Conservation (phyloP, 2,329 filamentous ascomycete genomes). For the Colletotrichum somersetense region DNA sequence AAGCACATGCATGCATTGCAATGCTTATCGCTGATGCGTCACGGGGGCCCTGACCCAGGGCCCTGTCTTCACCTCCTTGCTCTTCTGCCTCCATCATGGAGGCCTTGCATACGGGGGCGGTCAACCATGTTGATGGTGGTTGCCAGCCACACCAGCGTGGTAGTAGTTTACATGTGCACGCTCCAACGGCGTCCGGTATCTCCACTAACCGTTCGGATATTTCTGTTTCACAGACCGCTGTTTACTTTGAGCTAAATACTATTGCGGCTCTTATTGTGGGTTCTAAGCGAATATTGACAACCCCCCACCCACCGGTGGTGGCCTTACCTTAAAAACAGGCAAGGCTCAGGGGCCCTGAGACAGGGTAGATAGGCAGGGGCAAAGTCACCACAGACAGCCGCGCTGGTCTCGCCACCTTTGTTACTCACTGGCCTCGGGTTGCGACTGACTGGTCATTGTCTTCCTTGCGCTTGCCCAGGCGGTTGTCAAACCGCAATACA, state of each 20-base stretch:
- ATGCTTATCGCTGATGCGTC: not conserved
- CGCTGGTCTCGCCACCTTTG: not conserved
- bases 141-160: not conserved
- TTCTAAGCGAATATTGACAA: not conserved
- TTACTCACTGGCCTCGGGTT: not conserved
- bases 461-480: not conserved
- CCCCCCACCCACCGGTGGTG: not conserved
- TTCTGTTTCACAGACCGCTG: not conserved
- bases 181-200: conserved; percentile 17
- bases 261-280: not conserved
- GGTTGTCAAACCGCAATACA: not conserved
- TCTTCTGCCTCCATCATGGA: not conserved
- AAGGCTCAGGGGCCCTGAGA: not conserved
- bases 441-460: not conserved
- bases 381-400: not conserved
- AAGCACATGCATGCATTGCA: not conserved
- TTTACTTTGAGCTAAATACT: not conserved
- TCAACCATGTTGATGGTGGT: conserved; percentile 7
- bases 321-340: not conserved
- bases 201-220: not conserved
- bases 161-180: not conserved
- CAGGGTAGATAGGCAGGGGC: not conserved
- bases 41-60: not conserved
- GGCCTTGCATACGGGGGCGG: not conserved
- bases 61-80: not conserved